These are phyloP conservation scores for Xylaria sp. DNA, from an alignment of 2,329 filamentous ascomycete species.

Conservation along the genomic window DNA sequence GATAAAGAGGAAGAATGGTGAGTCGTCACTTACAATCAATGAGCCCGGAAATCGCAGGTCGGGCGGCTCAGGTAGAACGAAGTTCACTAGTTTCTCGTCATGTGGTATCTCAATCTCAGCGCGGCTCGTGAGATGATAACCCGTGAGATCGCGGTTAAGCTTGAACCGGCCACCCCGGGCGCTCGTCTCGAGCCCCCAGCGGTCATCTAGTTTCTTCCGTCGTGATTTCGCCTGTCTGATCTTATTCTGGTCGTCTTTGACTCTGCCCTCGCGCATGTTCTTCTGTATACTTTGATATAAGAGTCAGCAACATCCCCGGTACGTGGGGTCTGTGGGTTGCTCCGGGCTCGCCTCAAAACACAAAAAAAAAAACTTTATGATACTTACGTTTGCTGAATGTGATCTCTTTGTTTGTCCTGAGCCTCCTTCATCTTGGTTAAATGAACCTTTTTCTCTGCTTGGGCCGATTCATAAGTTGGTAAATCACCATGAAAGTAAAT, in stretches of 20 bases:
- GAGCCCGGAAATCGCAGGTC: constrained; percentile 80
- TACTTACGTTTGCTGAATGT: constrained; percentile 74
- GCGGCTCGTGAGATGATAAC: constrained; percentile 67
- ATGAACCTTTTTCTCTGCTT: constrained; percentile 73
- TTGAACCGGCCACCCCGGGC: constrained; percentile 81
- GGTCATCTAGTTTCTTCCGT: constrained; percentile 85
- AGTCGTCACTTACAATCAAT: constrained; percentile 57
- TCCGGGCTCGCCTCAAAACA: background rate
- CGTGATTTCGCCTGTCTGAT: constrained; percentile 85
- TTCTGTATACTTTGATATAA: constrained; percentile 62
- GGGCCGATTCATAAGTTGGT: constrained; percentile 74
- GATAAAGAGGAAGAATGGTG: background rate
- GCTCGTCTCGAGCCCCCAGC: constrained; percentile 79
- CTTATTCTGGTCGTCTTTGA: constrained; percentile 84
- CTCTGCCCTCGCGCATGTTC: constrained; percentile 79
- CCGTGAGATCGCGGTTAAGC: constrained; percentile 76
- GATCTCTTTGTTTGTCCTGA: constrained; percentile 80
- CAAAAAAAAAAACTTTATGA: background rate
- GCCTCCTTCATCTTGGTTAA: constrained; percentile 82
- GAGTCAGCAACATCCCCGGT: background rate
- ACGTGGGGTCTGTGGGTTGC: background rate
- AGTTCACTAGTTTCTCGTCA: constrained; percentile 67
- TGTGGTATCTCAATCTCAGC: constrained; percentile 77
- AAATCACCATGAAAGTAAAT: constrained; percentile 81
- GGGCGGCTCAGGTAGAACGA: constrained; percentile 69